These are phyloP conservation scores for Ophiocordyceps robertsii DNA, from an alignment of 2,329 filamentous ascomycete genomes.

Conservation along the genomic window DNA sequence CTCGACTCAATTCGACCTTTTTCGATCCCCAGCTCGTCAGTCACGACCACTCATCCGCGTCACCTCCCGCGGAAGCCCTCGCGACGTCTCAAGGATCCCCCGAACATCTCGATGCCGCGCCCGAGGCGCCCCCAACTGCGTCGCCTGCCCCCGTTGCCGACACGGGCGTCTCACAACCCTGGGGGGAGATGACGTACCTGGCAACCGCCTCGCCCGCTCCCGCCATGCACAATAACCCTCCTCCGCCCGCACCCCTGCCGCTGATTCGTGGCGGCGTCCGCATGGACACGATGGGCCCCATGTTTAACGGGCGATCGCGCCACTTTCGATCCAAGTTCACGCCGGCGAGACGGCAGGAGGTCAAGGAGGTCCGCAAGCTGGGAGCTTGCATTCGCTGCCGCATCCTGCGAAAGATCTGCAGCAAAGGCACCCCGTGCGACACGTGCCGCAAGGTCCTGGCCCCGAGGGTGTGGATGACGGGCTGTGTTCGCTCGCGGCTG, in stretches of 20 bases:
- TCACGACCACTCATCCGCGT: constrained; percentile 15
- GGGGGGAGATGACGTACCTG: constrained; percentile 40
- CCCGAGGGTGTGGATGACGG: constrained; percentile 51
- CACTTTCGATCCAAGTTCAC: constrained; percentile 46
- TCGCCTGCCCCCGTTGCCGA: background rate
- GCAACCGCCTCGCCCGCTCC: constrained; percentile 20
- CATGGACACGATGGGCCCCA: constrained; percentile 32
- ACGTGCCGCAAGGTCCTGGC: constrained; percentile 50
- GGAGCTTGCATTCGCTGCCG: constrained; percentile 54
- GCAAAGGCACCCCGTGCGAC: constrained; percentile 48
- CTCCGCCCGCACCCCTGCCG: constrained; percentile 12
- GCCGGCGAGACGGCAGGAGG: constrained; percentile 45
- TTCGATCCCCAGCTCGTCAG: constrained; percentile 36
- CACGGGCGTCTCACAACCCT: constrained; percentile 24
- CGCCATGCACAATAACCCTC: constrained; percentile 14
- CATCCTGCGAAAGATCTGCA: constrained; percentile 53
- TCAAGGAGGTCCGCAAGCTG: constrained; percentile 50
- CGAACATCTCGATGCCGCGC: background rate
- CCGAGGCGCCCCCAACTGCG: background rate
- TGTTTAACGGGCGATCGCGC: constrained; percentile 32
- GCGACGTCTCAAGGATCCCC: background rate
- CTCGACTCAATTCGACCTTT: constrained; percentile 38
- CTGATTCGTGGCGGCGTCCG: constrained; percentile 35
- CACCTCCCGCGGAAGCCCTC: constrained; percentile 12
- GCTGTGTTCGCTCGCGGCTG: constrained; percentile 48